Conservation (phyloP, 2,329 filamentous ascomycete species). For the Aspergillus pseudonomiae region DNA sequence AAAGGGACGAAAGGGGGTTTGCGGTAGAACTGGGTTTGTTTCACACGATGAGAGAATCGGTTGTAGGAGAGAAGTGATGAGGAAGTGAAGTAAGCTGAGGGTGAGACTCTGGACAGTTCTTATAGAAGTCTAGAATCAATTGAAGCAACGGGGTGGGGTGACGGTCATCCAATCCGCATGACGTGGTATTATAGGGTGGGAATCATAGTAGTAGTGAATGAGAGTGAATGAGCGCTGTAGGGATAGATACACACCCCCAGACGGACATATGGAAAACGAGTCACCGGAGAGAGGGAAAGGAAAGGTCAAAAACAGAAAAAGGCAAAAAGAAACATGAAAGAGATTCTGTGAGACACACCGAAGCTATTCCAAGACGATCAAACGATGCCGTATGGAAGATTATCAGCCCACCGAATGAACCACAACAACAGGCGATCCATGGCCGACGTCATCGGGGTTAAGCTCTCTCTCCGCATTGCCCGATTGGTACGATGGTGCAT, state of each 20-base stretch:
- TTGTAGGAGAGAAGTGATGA: background rate
- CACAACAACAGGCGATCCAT: background rate
- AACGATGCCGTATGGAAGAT: background rate
- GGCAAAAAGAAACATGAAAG: too few relatives aligned
- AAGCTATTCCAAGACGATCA: constrained; percentile 2
- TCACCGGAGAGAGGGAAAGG: constrained; percentile 4
- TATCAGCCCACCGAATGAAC: constrained; percentile 1
- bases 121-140: constrained; percentile 7
- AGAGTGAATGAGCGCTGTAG: too few relatives aligned
- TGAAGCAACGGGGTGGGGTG: constrained; percentile 4
- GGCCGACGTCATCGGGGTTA: background rate
- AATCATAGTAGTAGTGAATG: background rate
- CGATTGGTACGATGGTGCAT: background rate
- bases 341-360: background rate
- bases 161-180: background rate
- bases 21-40: background rate
- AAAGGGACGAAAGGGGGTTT: background rate
- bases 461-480: background rate
- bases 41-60: background rate
- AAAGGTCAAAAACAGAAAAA: background rate
- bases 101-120: constrained; percentile 8
- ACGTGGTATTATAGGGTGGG: background rate
- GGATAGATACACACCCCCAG: too few relatives aligned
- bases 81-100: background rate
- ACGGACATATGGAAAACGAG: background rate